These are phyloP conservation scores for Sungouiella thailandica DNA, from an alignment of 805 yeast genomes.

Conservation along the genomic window DNA sequence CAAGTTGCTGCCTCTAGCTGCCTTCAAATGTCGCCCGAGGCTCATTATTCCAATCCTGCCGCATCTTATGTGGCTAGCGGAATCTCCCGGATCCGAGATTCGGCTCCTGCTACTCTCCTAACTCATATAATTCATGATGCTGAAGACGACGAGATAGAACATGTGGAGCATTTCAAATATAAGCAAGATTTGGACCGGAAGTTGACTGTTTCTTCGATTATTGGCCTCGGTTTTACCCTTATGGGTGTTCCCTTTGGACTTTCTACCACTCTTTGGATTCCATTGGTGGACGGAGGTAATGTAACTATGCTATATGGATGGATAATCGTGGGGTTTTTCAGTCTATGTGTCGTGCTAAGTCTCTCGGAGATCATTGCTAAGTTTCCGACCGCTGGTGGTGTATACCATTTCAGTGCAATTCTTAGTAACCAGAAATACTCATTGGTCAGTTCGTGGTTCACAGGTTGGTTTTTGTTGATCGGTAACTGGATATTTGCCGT, in stretches of 20 bases:
- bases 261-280: conserved; percentile 67
- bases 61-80: conserved; percentile 9
- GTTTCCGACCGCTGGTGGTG: conserved; percentile 72
- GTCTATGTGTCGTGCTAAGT: conserved; percentile 62
- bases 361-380: conserved; percentile 74
- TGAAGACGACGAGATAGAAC: conserved; percentile 47
- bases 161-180: conserved; percentile 67
- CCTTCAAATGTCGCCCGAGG: too few relatives aligned
- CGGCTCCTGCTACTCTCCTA: conserved; percentile 15
- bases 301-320: conserved; percentile 75
- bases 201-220: conserved; percentile 62
- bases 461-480: conserved; percentile 69
- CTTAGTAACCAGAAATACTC: conserved; percentile 56
- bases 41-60: too few relatives aligned
- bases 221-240: conserved; percentile 73
- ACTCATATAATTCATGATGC: conserved; percentile 10
- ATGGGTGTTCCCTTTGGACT: conserved; percentile 83
- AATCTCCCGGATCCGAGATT: conserved; percentile 10
- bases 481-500: conserved; percentile 79
- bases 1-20: too few relatives aligned
- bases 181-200: conserved; percentile 67
- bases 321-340: conserved; percentile 58
- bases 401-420: conserved; percentile 73
- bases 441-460: conserved; percentile 64
- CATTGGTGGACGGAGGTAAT: conserved; percentile 72